Evolutionary conservation across 371 early-diverging fungal genomes (phyloP).

Genomic region (Choanephora cucurbitarum): DNA sequence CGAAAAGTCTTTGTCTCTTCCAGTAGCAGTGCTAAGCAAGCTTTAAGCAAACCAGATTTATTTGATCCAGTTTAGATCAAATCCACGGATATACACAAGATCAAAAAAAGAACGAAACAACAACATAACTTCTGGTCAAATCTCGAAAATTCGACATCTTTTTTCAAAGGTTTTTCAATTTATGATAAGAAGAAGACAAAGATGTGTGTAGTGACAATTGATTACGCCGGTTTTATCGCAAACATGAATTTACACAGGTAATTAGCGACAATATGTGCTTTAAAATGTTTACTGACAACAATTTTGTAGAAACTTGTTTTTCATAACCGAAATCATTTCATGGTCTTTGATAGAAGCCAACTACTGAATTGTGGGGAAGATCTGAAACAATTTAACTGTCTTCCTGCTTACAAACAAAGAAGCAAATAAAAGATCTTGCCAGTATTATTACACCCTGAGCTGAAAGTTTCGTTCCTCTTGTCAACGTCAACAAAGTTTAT

Average conservation of each 20-base stretch:
- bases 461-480: too few species aligned
- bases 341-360: slow-evolving; percentile 15
- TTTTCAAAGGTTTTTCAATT: too few species aligned
- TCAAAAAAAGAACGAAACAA: background rate
- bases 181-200: too few species aligned
- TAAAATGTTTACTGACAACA: too few species aligned
- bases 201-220: too few species aligned
- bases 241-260: too few species aligned
- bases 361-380: slow-evolving; percentile 11
- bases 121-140: too few species aligned
- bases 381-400: slow-evolving; percentile 18
- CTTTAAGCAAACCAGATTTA: slow-evolving; percentile 6
- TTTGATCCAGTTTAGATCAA: slow-evolving; percentile 1
- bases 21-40: background rate
- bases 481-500: too few species aligned
- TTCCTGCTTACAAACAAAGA: slow-evolving; percentile 15
- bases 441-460: too few species aligned
- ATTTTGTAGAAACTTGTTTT: slow-evolving; percentile 9
- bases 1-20: background rate
- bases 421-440: slow-evolving; percentile 4
- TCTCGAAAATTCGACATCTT: too few species aligned
- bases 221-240: too few species aligned
- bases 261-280: too few species aligned
- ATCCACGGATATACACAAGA: slow-evolving; percentile 5
- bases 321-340: slow-evolving; percentile 17